Evolutionary conservation across 805 yeast genomes (phyloP).

Genomic region (Candida sithepensis): DNA sequence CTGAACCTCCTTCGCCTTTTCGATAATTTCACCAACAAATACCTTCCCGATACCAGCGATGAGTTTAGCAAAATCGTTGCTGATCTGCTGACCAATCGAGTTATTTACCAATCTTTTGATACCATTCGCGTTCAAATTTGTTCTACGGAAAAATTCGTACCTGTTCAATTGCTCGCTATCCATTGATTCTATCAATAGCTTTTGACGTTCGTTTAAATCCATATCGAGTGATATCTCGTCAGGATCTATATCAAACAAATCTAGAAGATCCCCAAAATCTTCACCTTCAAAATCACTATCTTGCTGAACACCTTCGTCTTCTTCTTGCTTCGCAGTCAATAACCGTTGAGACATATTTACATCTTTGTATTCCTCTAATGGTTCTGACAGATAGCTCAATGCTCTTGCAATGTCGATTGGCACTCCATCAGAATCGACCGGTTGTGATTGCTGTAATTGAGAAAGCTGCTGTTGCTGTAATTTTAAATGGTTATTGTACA

Average conservation of each 20-base stretch:
- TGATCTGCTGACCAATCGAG: slow-evolving; percentile 74
- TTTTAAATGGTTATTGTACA: neutral
- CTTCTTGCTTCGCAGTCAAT: slow-evolving; percentile 23
- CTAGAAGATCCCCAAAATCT: slow-evolving; percentile 29
- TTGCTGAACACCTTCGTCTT: slow-evolving; percentile 26
- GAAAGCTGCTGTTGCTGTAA: neutral
- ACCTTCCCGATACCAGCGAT: slow-evolving; percentile 85
- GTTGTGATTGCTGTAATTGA: neutral
- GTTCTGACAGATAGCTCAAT: slow-evolving; percentile 22
- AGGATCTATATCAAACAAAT: slow-evolving; percentile 28
- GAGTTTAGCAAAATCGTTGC: slow-evolving; percentile 75
- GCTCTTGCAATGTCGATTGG: slow-evolving; percentile 27
- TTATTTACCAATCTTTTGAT: slow-evolving; percentile 78
- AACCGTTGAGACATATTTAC: slow-evolving; percentile 22
- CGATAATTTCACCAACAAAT: slow-evolving; percentile 86
- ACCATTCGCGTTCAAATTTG: slow-evolving; percentile 67
- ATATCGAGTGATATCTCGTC: slow-evolving; percentile 32
- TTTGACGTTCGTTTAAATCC: slow-evolving; percentile 53
- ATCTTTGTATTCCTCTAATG: slow-evolving; percentile 18
- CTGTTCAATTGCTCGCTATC: slow-evolving; percentile 81
- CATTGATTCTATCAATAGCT: slow-evolving; percentile 65
- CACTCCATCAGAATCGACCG: slow-evolving; percentile 11
- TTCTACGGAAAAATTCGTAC: slow-evolving; percentile 82
- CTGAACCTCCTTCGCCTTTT: slow-evolving; percentile 73
- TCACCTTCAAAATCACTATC: slow-evolving; percentile 25